Conservation (phyloP, 768 basidiomycete genomes). For the Thelephora aurantiotincta region DNA sequence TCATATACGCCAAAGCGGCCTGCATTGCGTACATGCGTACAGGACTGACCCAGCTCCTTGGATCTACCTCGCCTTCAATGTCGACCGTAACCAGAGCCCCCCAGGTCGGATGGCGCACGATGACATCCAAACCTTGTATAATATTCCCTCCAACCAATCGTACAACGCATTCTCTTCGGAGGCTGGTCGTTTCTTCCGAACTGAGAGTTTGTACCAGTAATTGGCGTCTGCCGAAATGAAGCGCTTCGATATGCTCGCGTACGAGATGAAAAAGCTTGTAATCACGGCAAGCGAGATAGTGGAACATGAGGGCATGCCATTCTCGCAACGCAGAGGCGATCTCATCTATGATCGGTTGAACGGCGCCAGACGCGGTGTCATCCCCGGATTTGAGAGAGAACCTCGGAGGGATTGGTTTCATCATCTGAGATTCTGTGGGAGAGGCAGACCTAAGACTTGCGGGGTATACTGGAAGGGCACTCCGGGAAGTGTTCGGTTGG, state of each 20-base stretch:
- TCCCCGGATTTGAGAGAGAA: slow-evolving; percentile 93
- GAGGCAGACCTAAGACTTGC: slow-evolving; percentile 56
- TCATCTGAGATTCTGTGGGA: slow-evolving; percentile 45
- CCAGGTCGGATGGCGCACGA: slow-evolving; percentile 90
- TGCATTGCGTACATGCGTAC: slow-evolving; percentile 90
- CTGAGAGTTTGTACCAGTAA: slow-evolving; percentile 79
- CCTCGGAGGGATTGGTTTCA: slow-evolving; percentile 74
- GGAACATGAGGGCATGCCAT: slow-evolving; percentile 89
- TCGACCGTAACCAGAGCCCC: slow-evolving; percentile 87
- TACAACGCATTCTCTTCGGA: slow-evolving; percentile 78
- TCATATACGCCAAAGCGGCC: slow-evolving; percentile 64
- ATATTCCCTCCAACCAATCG: slow-evolving; percentile 83
- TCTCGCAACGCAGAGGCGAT: slow-evolving; percentile 93
- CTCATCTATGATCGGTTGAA: slow-evolving; percentile 91
- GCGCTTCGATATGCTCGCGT: slow-evolving; percentile 76
- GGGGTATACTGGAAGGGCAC: slow-evolving; percentile 59
- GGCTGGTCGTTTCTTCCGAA: slow-evolving; percentile 67
- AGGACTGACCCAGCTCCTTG: slow-evolving; percentile 77
- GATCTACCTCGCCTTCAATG: slow-evolving; percentile 69
- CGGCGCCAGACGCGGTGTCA: slow-evolving; percentile 72
- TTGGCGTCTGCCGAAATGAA: slow-evolving; percentile 87
- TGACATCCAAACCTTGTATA: slow-evolving; percentile 84
- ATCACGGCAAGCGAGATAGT: slow-evolving; percentile 78
- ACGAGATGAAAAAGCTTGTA: slow-evolving; percentile 83
- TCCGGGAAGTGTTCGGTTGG: slow-evolving; percentile 58